phyloP scores from a whole-genome alignment of 495 filamentous ascomycete species.

The Penicillium subrubescens region DNA sequence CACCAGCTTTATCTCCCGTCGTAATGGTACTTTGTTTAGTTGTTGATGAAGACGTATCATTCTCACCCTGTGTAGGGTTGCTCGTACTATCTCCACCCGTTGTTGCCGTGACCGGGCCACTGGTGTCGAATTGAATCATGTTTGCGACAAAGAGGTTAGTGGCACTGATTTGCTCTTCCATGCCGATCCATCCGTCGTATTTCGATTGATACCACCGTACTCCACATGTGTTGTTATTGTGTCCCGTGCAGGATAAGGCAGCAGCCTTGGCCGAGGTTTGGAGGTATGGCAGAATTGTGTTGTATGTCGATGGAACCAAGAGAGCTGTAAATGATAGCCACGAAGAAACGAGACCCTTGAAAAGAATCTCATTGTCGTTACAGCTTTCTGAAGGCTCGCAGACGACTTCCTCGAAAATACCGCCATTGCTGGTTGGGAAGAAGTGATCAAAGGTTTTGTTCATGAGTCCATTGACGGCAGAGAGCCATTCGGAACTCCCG shows the following conservation, averaged over 20 bases:
- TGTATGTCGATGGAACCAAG: constrained; percentile 62
- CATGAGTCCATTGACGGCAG: constrained; percentile 56
- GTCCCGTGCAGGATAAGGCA: constrained; percentile 65
- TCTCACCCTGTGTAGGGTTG: constrained; percentile 40
- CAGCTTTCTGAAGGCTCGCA: constrained; percentile 65
- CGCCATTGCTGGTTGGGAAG: constrained; percentile 54
- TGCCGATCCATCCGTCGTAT: constrained; percentile 67
- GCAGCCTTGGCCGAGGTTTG: constrained; percentile 68
- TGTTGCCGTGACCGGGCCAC: constrained; percentile 27
- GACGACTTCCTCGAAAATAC: constrained; percentile 61
- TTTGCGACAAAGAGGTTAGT: constrained; percentile 56
- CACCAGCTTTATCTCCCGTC: constrained; percentile 60
- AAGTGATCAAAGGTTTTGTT: constrained; percentile 42
- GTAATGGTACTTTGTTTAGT: constrained; percentile 43
- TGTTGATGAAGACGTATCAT: constrained; percentile 16
- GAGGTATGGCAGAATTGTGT: constrained; percentile 65
- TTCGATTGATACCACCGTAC: constrained; percentile 64
- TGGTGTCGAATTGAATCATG: constrained; percentile 30
- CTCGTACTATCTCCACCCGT: constrained; percentile 38
- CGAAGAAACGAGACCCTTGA: constrained; percentile 78
- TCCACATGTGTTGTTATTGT: constrained; percentile 68
- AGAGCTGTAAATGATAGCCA: constrained; percentile 78
- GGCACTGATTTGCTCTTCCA: constrained; percentile 56
- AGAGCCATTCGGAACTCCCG: constrained; percentile 47
- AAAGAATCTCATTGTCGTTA: constrained; percentile 74